Evolutionary conservation across 2,329 filamentous ascomycete species (phyloP), one percentile per base, ranked within the genome.

Genomic region (Verticillium zaregamsianum): DNA sequence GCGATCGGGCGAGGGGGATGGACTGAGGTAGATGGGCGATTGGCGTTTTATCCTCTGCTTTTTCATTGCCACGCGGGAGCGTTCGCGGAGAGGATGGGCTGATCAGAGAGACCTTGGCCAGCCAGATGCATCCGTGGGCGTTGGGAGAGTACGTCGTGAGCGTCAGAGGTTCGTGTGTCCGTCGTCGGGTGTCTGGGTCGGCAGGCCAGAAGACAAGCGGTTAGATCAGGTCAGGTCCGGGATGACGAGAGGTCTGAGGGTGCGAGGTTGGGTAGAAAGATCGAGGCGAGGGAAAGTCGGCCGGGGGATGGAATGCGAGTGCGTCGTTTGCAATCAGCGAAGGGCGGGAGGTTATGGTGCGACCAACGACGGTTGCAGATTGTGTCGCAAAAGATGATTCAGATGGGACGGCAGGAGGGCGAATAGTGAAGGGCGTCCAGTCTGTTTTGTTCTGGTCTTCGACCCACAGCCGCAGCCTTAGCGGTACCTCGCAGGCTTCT

Each of bases 41-140:
- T 74, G 73, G 70, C 72, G 74, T 70, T 76, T 77, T 71, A 77
- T 74, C 73, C 77, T 78, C 66, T 78, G 75, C 67, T 70, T 81
- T 71, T 79, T 77, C 81, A 83, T 83, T 63, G 69, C 71, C 67
- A 67, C 66, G 59, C 60, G 45, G 35, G 59, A 32, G 31, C 54
- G 17, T 25, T 33, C 54, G 54, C n/a, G 56, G 28, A 49, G 40
- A 23, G 8, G 20, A 20, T 9, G n/a, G n/a, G 20, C 20, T 49
- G 40, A 5, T 23, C 40, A 25, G n/a, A 23, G 20, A 23, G n/a
- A 9, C 20, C 20, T n/a, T 7, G 23, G 40, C 17, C 40, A 49
- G n/a, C 40, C 9, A n/a, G 23, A 49, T 49, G 40, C 40, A 49
- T 49, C n/a, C 20, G 40, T 49, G n/a, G 40, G 20, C 40, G n/a